Percentiles rank a stretch among this genome's conserved stretches.
phyloP scores from a whole-genome alignment of 2,329 filamentous ascomycete species.

The Thermothelomyces thermophilus region DNA sequence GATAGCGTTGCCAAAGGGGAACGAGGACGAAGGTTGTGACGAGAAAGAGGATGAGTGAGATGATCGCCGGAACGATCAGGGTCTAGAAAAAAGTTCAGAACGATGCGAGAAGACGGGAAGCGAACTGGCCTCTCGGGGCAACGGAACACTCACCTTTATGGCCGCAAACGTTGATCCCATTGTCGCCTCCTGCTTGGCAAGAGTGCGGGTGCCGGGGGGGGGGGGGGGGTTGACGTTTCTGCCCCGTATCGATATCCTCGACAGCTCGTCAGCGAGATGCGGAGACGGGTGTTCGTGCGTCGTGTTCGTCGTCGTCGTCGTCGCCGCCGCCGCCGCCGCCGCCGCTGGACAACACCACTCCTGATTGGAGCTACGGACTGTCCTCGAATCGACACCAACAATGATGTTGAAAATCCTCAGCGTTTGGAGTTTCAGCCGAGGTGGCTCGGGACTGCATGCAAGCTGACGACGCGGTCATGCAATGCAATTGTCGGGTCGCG shows the following conservation, averaged over 20 bases:
- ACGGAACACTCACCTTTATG: conserved; percentile 31
- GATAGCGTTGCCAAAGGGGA: conserved; percentile 64
- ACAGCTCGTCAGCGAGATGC: no score
- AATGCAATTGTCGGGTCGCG: conserved; percentile 8
- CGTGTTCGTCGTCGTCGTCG: no score
- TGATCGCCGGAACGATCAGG: conserved; percentile 61
- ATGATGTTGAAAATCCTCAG: no score
- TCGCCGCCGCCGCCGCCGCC: no score
- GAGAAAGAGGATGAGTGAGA: conserved; percentile 64
- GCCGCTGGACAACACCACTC: no score
- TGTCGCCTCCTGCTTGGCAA: conserved; percentile 5
- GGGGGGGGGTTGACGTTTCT: no score
- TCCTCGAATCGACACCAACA: no score
- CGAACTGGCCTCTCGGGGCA: neutral
- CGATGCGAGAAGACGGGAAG: no score
- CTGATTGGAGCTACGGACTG: no score
- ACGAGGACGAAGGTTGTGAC: conserved; percentile 57
- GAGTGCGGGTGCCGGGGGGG: neutral
- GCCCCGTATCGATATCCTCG: no score
- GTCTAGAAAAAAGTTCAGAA: conserved; percentile 42
- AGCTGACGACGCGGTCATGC: neutral
- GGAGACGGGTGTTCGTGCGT: no score
- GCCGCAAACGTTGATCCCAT: conserved; percentile 32
- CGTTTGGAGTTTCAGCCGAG: no score
- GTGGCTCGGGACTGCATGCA: neutral